Evolutionary conservation across 805 yeast species (phyloP), one percentile per base, ranked within the genome.

Genomic region (Kregervanrija fluxuum): DNA sequence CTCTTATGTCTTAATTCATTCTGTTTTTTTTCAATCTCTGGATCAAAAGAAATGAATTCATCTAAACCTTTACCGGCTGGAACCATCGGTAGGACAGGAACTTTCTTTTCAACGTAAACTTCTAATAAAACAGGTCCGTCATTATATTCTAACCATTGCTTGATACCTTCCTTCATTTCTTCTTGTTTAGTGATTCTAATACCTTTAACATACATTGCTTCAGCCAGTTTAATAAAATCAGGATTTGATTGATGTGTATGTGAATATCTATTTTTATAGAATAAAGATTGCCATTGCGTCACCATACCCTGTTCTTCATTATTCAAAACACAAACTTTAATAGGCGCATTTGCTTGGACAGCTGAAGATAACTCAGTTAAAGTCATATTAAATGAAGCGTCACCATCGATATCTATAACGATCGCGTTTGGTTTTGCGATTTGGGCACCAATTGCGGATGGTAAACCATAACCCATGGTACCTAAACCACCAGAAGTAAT

Each of bases 261-360:
- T n/a, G 97, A 77, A 67, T 87, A 93, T 69, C 99, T 81, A 69
- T 91, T 91, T 66, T 91, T 95, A 69, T 93, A 93, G 74, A 93
- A 93, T 50, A 93, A 72, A 11, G 96, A 85, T 73, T 93, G 99
- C 99, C 99, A 93, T 68, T 93, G 99, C 11, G 98, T 91, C 45
- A 93, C 99, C 99, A 93, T 93, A 63, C 99, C 99, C 73, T 93
- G 99, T 72, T 93, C 99, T 71, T 91, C 98, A 67, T 93, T 93
- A 70, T 93, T 93, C 62, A 93, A 73, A 45, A 93, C 82, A 64
- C 88, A 74, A 48, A 87, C 77, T 73, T 93, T 93, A 52, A 93
- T 83, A 46, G 96, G 96, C 41, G 95, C 83, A 50, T 74, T 75
- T 48, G 91, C 95, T 73, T 93, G 98, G 38, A 88, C 95, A 28